Percentiles rank a stretch among this genome's conserved stretches.
Evolutionary conservation across 495 filamentous ascomycete genomes (phyloP).

Genomic region (Usnea hakonensis): DNA sequence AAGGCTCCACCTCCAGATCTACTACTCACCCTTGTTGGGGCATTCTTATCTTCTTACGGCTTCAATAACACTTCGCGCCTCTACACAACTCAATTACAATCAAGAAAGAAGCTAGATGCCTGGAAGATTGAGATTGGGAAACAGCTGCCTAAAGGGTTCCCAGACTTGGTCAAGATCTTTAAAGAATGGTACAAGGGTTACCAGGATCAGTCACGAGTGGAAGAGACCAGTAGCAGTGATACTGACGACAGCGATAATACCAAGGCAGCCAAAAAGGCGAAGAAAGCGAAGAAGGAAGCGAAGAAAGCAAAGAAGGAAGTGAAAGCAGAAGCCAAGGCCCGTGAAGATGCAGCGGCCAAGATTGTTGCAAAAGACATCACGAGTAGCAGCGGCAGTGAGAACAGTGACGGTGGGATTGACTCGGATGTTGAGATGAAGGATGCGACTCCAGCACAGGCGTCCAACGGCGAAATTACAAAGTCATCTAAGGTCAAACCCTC

Average conservation of each 20-base stretch:
- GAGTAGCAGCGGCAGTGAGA: constrained; percentile 20
- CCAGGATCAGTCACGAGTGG: constrained; percentile 30
- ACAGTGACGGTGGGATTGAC: constrained; percentile 7
- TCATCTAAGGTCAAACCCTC: constrained; percentile 35
- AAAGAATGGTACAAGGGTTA: constrained; percentile 36
- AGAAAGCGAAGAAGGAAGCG: constrained; percentile 10
- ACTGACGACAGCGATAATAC: constrained; percentile 26
- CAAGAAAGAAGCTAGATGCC: constrained; percentile 36
- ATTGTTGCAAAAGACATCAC: constrained; percentile 15
- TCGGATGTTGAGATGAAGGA: constrained; percentile 25
- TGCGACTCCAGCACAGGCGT: constrained; percentile 19
- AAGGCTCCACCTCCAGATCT: constrained; percentile 42
- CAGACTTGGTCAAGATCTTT: constrained; percentile 43
- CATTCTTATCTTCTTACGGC: constrained; percentile 58
- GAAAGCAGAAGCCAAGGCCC: constrained; percentile 11
- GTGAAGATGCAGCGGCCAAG: constrained; percentile 5
- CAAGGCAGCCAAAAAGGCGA: constrained; percentile 20
- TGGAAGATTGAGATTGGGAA: constrained; percentile 25
- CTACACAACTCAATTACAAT: constrained; percentile 50
- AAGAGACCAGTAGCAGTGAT: constrained; percentile 34
- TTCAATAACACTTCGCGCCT: constrained; percentile 51
- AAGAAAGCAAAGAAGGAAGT: constrained; percentile 11
- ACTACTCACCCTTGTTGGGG: constrained; percentile 56
- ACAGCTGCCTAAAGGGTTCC: constrained; percentile 34
- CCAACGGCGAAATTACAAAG: constrained; percentile 22